Conservation (phyloP, 129 eudicot species). For the carrot (Daucus carota) region DH1_v3.0 NC_030389.2:4096001-4096500, state of each 20-base stretch:
- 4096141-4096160: slow-evolving; percentile 23
- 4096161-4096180: slow-evolving; percentile 25
- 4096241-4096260: neutral
- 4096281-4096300: neutral
- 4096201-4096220: neutral
- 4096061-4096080: slow-evolving; percentile 18
- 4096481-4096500: slow-evolving; percentile 23
- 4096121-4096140: slow-evolving; percentile 26
- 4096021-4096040: slow-evolving; percentile 9
- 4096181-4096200: slow-evolving; percentile 25
- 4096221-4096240: neutral
- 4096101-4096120: slow-evolving; percentile 41
- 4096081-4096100: slow-evolving; percentile 33
- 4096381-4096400: slow-evolving; percentile 28
- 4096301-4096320: neutral
- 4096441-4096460: slow-evolving; percentile 42
- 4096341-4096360: slow-evolving; percentile 30
- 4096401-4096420: slow-evolving; percentile 20
- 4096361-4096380: slow-evolving; percentile 34
- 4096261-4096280: neutral
- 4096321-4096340: neutral
- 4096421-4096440: slow-evolving; percentile 20
- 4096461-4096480: slow-evolving; percentile 28
- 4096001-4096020: neutral
- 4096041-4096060: slow-evolving; percentile 15